Conservation (phyloP, 2,329 filamentous ascomycete genomes). For the Gaeumannomyces sp. region DNA sequence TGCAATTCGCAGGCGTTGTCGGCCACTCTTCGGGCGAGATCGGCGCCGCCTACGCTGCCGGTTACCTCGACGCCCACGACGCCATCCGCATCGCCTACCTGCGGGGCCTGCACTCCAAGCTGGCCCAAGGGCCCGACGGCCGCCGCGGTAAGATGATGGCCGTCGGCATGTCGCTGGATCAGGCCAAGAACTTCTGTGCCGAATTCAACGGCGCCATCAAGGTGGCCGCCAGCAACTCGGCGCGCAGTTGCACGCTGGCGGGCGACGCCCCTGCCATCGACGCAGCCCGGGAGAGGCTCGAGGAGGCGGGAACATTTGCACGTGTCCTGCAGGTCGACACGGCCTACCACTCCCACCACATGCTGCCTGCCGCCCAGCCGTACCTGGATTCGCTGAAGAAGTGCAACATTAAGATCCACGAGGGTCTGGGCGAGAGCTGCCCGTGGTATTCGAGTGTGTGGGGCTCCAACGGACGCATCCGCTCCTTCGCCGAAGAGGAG, state of each 20-base stretch:
- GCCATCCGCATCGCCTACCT: constrained; percentile 19
- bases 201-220: neutral
- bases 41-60: constrained; percentile 24
- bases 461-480: too few species aligned
- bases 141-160: constrained; percentile 29
- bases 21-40: constrained; percentile 32
- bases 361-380: constrained; percentile 7
- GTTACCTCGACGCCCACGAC: constrained; percentile 15
- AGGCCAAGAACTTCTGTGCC: neutral
- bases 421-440: too few species aligned
- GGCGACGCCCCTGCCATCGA: constrained; percentile 24
- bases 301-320: constrained; percentile 12
- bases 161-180: constrained; percentile 20
- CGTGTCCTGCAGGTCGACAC: constrained; percentile 17
- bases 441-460: too few species aligned
- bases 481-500: too few species aligned
- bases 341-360: constrained; percentile 24
- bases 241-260: constrained; percentile 35
- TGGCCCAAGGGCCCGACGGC: constrained; percentile 18
- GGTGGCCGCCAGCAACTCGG: neutral
- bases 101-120: constrained; percentile 15
- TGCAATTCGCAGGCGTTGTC: constrained; percentile 14
- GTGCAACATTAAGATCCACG: too few species aligned
- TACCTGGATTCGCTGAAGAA: neutral
- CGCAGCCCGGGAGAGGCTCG: constrained; percentile 14